Conservation (phyloP, 2,329 filamentous ascomycete genomes). For the Rhynchosporium agropyri region DNA sequence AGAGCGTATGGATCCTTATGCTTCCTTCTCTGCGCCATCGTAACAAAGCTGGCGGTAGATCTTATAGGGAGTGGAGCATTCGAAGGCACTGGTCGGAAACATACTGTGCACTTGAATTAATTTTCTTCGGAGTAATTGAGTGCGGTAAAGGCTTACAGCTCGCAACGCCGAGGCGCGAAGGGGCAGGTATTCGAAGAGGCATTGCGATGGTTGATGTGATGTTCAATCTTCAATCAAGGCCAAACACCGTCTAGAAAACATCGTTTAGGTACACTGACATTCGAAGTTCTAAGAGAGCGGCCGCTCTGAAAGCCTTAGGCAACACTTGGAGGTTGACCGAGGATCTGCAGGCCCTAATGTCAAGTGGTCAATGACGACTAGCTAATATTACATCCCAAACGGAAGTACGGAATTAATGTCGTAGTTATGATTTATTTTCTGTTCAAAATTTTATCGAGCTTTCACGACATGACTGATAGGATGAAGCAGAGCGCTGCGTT, state of each 20-base stretch:
- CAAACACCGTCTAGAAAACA: too few relatives aligned
- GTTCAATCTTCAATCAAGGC: background rate
- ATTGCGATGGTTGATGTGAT: slow-evolving; percentile 46
- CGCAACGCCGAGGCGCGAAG: slow-evolving; percentile 61
- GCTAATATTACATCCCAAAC: too few relatives aligned
- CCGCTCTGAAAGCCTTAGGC: background rate
- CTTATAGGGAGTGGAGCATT: slow-evolving; percentile 58
- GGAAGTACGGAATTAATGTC: too few relatives aligned
- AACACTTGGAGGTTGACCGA: background rate
- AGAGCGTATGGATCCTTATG: slow-evolving; percentile 81
- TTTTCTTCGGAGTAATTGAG: background rate
- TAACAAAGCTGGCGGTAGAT: slow-evolving; percentile 65
- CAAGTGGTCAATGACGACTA: background rate
- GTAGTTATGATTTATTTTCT: too few relatives aligned
- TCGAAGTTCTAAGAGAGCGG: background rate
- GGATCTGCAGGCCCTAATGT: background rate
- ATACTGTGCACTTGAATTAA: slow-evolving; percentile 50
- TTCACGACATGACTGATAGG: too few relatives aligned
- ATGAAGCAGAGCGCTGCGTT: too few relatives aligned
- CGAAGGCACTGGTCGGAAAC: slow-evolving; percentile 57
- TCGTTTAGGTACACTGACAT: background rate
- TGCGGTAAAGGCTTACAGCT: slow-evolving; percentile 55
- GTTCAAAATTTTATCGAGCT: too few relatives aligned
- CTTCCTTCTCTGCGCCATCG: slow-evolving; percentile 61
- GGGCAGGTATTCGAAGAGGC: slow-evolving; percentile 67